Base-by-base conservation (phyloP, 345 rosid genomes). In the Salix koriyanagi region DNA sequence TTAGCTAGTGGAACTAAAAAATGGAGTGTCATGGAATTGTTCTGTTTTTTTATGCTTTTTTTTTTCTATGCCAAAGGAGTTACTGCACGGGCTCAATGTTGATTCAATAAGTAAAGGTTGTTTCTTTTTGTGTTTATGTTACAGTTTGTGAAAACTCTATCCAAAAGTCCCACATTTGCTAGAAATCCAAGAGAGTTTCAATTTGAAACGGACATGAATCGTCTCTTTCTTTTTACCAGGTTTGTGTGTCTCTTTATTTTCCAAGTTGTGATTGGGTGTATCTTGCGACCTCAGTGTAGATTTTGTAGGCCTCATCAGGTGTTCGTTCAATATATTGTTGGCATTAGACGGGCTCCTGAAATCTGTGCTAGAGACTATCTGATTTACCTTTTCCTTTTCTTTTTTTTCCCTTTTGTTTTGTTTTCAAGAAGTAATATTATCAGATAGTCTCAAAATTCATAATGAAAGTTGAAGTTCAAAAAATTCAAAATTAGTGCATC, bases 141-240 rank as follows among this genome's bases (percentile, higher is more conserved):
- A 0, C 83, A 94, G 98, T 96, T 86, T 32, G 91, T 90, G 80
- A 89, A 86, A 75, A 77, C 72, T 75, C 85, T 94, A 30, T 96
- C 94, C 32, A 89, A 87, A 77, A 92, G 90, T 73, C 87, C 85
- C 3, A 89, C 89, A 52, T 92, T 94, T 79, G 87, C 91, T 37
- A 91, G 77, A 84, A 83, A 87, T 79, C 91, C 94, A 39, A 88
- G 89, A 85, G 89, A 89, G 75, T 75, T 94, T 26, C 98, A 92
- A 62, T 91, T 90, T 50, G 97, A 94, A 87, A 87, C 90, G 0
- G 97, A 94, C 80, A 84, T 87, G 32, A 92, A 91, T 81, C 88
- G 89, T 30, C 93, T 92, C 64, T 94, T 94, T 77, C 79, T 94
- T 41, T 91, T 80, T 76, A 94, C 98, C 65, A 85, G 97, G 97